These are phyloP conservation scores for Ilyonectria robusta DNA, from an alignment of 2,329 filamentous ascomycete species.

Conservation along the genomic window DNA sequence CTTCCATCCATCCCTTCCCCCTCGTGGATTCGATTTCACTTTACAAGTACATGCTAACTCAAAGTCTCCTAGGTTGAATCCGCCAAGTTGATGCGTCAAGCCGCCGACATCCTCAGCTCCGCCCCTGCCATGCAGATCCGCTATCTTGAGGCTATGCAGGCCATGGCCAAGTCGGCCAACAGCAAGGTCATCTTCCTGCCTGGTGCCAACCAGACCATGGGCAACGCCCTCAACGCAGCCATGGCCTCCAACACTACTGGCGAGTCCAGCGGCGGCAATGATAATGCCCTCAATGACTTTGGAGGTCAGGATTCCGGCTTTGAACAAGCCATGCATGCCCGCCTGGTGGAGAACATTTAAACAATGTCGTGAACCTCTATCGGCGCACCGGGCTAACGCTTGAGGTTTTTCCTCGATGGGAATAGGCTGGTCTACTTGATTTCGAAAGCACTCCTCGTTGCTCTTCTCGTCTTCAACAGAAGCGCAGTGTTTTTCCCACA, in stretches of 20 bases:
- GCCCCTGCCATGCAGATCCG: constrained; percentile 98
- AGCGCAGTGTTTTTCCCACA: constrained; percentile 19
- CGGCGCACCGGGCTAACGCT: constrained; percentile 48
- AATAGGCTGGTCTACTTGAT: constrained; percentile 57
- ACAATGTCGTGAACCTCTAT: constrained; percentile 30
- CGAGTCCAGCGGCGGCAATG: constrained; percentile 64
- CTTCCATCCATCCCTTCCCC: background rate
- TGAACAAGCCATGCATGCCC: constrained; percentile 85
- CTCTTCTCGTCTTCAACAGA: constrained; percentile 40
- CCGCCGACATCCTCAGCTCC: constrained; percentile 91
- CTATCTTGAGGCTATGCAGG: constrained; percentile 98
- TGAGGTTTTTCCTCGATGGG: constrained; percentile 44
- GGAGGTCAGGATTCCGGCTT: constrained; percentile 73
- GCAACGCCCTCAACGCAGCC: constrained; percentile 58
- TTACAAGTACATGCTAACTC: constrained; percentile 8
- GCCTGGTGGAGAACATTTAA: constrained; percentile 89
- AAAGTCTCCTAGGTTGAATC: constrained; percentile 76
- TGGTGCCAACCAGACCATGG: constrained; percentile 70
- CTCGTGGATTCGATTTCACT: background rate
- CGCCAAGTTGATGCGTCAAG: constrained; percentile 93
- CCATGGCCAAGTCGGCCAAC: constrained; percentile 96
- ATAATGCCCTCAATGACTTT: constrained; percentile 62
- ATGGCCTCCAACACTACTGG: constrained; percentile 61
- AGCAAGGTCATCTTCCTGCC: constrained; percentile 90
- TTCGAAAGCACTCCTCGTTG: constrained; percentile 40